Evolutionary conservation across 176 grass and related monocot genomes (phyloP), one percentile per base, ranked within the genome.

Genomic region (Carex kokanica): DNA sequence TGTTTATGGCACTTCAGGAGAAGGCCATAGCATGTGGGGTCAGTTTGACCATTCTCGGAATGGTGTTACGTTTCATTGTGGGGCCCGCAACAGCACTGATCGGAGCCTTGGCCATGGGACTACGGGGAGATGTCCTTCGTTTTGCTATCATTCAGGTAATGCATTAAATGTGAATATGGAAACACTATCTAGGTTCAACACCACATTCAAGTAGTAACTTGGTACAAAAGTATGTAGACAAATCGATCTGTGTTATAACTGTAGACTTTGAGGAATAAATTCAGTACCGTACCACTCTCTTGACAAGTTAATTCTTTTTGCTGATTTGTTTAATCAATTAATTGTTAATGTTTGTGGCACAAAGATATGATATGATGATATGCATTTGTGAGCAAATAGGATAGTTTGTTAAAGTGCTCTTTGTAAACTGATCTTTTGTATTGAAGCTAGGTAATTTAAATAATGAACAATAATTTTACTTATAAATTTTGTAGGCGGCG

Each of bases 1-100:
- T 98, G 75, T 98, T 94, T 81, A 98, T 93, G 95, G 95, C 90
- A 67, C 57, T 90, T 86, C 95, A 98, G 74, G 86, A 94, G 66
- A 98, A 94, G 87, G 78, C 89, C 54, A 90, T 98, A 24, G 62
- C 80, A 10, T 98, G 95, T 43, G 95, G 92, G 2, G 66, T 72
- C 4, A 56, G 77, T 9, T 77, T 81, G 47, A 91, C 90, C 0
- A 10, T 89, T 43, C 74, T 98, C 2, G 87, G 92, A 59, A 93
- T 98, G 95, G 60, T 55, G 17, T 83, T 98, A 24, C 84, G 89
- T 53, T 98, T 98, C 52, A 63, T 94, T 20, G 86, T 83, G 17
- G 95, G 92, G 2, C 95, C 95, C 7, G 84, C 82, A 1, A 85
- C 85, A n/a, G 86, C 85, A 1, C 70, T 88, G 0, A 64, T 87